These are phyloP conservation scores for Theobroma grandiflorum DNA, from an alignment of 441 rosid genomes.

Conservation along the genomic window DNA sequence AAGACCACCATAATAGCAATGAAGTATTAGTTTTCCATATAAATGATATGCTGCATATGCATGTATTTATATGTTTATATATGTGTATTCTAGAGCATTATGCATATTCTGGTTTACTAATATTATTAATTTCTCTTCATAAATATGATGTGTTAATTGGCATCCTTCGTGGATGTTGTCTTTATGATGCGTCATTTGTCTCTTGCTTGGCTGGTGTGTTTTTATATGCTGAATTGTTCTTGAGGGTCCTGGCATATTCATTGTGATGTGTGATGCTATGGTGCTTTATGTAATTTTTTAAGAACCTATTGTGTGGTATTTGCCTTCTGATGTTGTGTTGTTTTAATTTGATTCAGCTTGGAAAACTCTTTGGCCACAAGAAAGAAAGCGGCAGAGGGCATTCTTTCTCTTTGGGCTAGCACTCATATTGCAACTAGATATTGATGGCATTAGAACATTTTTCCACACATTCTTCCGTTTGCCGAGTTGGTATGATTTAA, in stretches of 20 bases:
- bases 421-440: constrained; percentile 83
- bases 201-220: constrained; percentile 2
- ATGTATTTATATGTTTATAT: not conserved
- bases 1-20: not conserved
- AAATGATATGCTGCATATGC: constrained; percentile 1
- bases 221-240: not conserved
- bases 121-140: not conserved
- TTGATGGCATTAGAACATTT: constrained; percentile 80
- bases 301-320: not conserved
- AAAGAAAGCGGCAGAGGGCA: constrained; percentile 95
- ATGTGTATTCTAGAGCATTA: not conserved
- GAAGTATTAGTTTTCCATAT: not conserved
- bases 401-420: constrained; percentile 96
- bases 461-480: constrained; percentile 86
- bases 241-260: constrained; percentile 1
- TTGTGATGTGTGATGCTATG: not conserved
- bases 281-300: not conserved
- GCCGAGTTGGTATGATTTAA: constrained; percentile 74
- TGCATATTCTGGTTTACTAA: not conserved
- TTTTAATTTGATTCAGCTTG: constrained; percentile 66
- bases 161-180: not conserved
- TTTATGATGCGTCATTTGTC: not conserved
- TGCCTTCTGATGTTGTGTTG: not conserved
- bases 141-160: not conserved
- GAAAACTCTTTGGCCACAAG: constrained; percentile 94